A percentile compares a stretch with the other conserved stretches of the same genome.
phyloP scores from a whole-genome alignment of 2,329 filamentous ascomycete genomes.

The Orbilia javanica region DNA sequence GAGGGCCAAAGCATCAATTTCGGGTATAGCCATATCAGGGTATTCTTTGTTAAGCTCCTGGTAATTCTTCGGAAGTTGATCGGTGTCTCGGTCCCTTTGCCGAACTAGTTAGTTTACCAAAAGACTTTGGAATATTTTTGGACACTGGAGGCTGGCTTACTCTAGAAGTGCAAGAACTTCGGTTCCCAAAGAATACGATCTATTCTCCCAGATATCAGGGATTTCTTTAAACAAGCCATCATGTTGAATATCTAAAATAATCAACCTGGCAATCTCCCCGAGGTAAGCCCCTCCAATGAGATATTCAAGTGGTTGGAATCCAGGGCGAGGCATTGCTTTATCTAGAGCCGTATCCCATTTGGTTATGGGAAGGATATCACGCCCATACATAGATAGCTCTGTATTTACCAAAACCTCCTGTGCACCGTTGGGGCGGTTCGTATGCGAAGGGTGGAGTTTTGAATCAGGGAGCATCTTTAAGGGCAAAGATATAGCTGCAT shows the following conservation, averaged over 20 bases:
- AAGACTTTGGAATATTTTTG: background rate
- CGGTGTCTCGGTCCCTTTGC: background rate
- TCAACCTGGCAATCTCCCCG: conserved; percentile 72
- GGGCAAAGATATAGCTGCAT: conserved; percentile 75
- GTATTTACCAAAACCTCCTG: conserved; percentile 76
- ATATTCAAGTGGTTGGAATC: conserved; percentile 74
- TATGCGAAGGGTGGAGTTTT: conserved; percentile 45
- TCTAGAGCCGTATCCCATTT: conserved; percentile 73
- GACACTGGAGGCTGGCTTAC: conserved; percentile 16
- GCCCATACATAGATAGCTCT: conserved; percentile 76
- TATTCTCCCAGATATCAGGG: conserved; percentile 22
- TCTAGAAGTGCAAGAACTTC: conserved; percentile 48
- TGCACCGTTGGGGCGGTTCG: conserved; percentile 14
- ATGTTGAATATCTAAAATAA: conserved; percentile 16
- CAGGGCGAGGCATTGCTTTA: conserved; percentile 70
- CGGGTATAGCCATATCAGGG: conserved; percentile 21
- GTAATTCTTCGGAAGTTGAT: conserved; percentile 33
- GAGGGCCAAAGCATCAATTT: conserved; percentile 23
- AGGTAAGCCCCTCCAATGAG: conserved; percentile 76
- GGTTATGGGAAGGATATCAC: conserved; percentile 72
- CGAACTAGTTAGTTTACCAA: background rate
- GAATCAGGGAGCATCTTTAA: conserved; percentile 68
- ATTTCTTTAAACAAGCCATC: conserved; percentile 1
- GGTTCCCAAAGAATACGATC: conserved; percentile 35
- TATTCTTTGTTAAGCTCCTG: conserved; percentile 15